Evolutionary conservation across 306 rosid species (phyloP), one percentile per base, ranked within the genome.

Genomic region (Bauhinia variegata): DNA sequence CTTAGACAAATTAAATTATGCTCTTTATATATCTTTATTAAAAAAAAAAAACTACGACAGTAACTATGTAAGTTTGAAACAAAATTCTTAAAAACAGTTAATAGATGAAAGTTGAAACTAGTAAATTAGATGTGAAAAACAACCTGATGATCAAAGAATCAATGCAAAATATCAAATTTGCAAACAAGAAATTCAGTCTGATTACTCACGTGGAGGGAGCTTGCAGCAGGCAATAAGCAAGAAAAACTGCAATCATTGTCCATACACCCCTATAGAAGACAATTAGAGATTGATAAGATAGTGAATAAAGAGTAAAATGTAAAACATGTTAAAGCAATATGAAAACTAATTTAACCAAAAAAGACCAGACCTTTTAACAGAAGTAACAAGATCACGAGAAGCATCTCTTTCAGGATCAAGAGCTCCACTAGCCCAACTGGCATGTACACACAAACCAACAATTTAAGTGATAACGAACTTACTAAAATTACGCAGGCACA

Each of bases 201-300:
- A 58, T 50, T 38, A 88, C 99, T 86, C 78, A 95, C 99, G 97
- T 85, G 16, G 97, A 90, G 18, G 99, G 97, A 70, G 97, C 99
- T 85, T 95, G 99, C 72, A 95, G 89, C 83, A 95, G 83, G 84
- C 96, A 95, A 79, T 95, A 95, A 68, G 96, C 91, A 79, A 95
- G 99, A 82, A 95, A 95, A 75, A 95, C 96, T 42, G 97, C 84
- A 78, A 90, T 88, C 99, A 95, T 95, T 51, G 97, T 95, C 95
- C 96, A 95, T 59, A 90, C 76, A 50, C 99, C 99, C 92, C 99
- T 95, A 77, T 81, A 83, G 36, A 74, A 79, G 77, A 82, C 72
- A 78, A 63, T n/a, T n/a, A 39, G 7, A 47, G 8, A 36, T 17
- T 16, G 11, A 23, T n/a, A 43, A 65, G 58, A 74, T 9, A 52